Percentiles rank a stretch among this genome's conserved stretches.
These are phyloP conservation scores for Fragaria ananassa DNA, from an alignment of 306 rosid species.

Conservation along the genomic window DNA sequence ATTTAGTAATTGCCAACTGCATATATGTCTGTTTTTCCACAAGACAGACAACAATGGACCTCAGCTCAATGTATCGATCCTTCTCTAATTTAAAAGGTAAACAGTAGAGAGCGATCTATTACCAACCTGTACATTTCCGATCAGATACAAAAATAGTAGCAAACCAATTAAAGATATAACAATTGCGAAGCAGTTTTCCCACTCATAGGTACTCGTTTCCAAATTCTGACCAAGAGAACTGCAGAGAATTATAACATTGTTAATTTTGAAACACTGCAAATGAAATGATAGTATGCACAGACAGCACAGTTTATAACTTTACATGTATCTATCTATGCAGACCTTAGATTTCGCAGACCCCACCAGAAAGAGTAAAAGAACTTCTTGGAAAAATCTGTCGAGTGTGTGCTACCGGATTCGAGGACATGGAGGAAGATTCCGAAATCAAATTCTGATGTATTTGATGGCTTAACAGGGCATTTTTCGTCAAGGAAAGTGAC, in stretches of 20 bases:
- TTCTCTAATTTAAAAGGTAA: neutral
- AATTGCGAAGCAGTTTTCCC: constrained; percentile 17
- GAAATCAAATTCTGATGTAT: neutral
- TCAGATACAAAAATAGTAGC: constrained; percentile 19
- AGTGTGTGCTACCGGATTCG: neutral
- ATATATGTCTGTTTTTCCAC: constrained; percentile 6
- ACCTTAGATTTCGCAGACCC: constrained; percentile 38
- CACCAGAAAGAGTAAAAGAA: constrained; percentile 38
- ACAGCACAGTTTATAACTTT: too few species aligned
- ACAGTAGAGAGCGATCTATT: neutral
- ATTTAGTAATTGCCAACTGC: constrained; percentile 10
- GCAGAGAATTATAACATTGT: neutral
- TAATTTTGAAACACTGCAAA: neutral
- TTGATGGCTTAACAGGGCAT: neutral
- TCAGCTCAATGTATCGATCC: neutral
- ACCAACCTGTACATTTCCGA: constrained; percentile 30
- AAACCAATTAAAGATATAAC: constrained; percentile 17
- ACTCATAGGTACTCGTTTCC: constrained; percentile 14
- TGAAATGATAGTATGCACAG: neutral
- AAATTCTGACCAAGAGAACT: constrained; percentile 18
- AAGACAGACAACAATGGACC: neutral
- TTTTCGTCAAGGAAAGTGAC: neutral
- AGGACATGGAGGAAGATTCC: constrained; percentile 19
- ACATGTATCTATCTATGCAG: neutral
- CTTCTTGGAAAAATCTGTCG: constrained; percentile 22